Percentiles rank a stretch among this genome's conserved stretches.
Conservation (phyloP, 352 stramenopile species). For the Globisporangium apiculatum region DNA sequence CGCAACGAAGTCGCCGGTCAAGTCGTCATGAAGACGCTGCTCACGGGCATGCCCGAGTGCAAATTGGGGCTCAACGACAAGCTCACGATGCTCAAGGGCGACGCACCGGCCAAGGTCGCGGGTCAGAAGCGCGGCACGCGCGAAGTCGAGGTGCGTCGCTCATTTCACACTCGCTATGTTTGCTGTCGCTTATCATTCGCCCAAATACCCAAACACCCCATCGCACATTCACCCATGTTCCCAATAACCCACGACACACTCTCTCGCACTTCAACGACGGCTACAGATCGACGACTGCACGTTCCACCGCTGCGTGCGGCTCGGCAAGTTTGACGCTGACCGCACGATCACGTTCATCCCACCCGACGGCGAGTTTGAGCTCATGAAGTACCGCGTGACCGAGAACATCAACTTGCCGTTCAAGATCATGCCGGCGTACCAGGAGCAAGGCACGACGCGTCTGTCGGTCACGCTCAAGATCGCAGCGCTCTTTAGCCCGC, state of each 20-base stretch:
- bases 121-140: slow-evolving; percentile 67
- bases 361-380: slow-evolving; percentile 97
- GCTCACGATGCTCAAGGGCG: slow-evolving; percentile 96
- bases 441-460: slow-evolving; percentile 88
- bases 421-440: slow-evolving; percentile 95
- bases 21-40: slow-evolving; percentile 97
- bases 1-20: slow-evolving; percentile 95
- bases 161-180: too few relatives aligned
- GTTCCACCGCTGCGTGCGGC: slow-evolving; percentile 96
- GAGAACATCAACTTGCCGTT: slow-evolving; percentile 99
- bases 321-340: slow-evolving; percentile 98
- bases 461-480: slow-evolving; percentile 81
- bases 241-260: not conserved
- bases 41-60: slow-evolving; percentile 98
- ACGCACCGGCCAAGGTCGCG: slow-evolving; percentile 40
- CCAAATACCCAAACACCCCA: too few relatives aligned
- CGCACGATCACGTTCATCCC: slow-evolving; percentile 97
- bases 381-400: slow-evolving; percentile 97
- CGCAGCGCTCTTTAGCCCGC: slow-evolving; percentile 92
- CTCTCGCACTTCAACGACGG: not conserved
- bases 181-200: too few relatives aligned
- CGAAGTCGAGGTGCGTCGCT: slow-evolving; percentile 44
- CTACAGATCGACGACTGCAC: slow-evolving; percentile 97
- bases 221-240: too few relatives aligned
- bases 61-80: slow-evolving; percentile 99